Evolutionary conservation across 257 asterid species (phyloP).

Genomic region (Verbena officinalis): DNA sequence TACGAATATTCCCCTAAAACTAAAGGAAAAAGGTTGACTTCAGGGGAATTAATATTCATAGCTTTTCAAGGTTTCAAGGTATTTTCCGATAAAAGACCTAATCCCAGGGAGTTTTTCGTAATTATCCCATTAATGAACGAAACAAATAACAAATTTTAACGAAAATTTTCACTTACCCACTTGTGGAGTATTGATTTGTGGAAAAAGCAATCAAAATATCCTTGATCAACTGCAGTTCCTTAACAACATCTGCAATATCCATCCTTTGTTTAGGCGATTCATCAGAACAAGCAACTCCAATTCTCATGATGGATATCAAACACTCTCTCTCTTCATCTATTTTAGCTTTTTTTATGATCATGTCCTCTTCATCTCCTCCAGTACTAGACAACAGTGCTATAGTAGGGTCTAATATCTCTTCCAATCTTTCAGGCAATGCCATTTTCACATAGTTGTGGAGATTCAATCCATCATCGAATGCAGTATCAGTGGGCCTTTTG

Average conservation of each 20-base stretch:
- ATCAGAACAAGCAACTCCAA: constrained; percentile 38
- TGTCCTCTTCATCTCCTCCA: not conserved
- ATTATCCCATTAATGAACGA: too few relatives aligned
- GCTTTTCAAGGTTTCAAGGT: too few relatives aligned
- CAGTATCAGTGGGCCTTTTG: constrained; percentile 37
- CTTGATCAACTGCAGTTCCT: constrained; percentile 25
- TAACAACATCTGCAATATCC: constrained; percentile 36
- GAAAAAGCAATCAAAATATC: constrained; percentile 10
- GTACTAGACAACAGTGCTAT: not conserved
- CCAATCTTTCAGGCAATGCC: constrained; percentile 29
- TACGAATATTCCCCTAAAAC: too few relatives aligned
- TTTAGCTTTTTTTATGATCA: not conserved
- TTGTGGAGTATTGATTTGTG: constrained; percentile 2
- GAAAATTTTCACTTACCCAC: constrained; percentile 22
- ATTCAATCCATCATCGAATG: constrained; percentile 27
- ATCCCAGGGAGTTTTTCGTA: too few relatives aligned
- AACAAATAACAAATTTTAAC: too few relatives aligned
- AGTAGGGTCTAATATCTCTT: constrained; percentile 30
- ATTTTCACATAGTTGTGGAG: constrained; percentile 24
- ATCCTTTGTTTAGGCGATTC: constrained; percentile 36
- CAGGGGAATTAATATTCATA: too few relatives aligned
- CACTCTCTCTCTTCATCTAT: constrained; percentile 18
- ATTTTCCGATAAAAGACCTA: too few relatives aligned
- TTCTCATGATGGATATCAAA: constrained; percentile 34
- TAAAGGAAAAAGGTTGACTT: too few relatives aligned